Base-by-base conservation (phyloP, 148 eudicot genomes). In the Rhododendron henanense region DNA sequence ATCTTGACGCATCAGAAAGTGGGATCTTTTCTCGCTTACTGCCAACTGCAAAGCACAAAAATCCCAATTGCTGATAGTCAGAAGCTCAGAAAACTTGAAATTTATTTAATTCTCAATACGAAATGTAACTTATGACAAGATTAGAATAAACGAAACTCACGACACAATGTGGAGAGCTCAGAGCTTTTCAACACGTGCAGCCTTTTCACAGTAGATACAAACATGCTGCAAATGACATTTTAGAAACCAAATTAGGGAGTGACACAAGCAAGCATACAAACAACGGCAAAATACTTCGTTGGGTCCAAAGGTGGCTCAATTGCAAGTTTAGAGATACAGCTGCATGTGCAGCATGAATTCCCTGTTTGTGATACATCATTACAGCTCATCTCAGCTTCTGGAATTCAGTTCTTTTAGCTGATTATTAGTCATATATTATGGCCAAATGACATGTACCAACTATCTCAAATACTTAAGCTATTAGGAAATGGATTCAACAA, bases 171-270 rank as follows among this genome's bases (percentile, higher is more conserved):
- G 48, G 95, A 85, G 21, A 95, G 92, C 10, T 96, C 99, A 9
- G 97, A 94, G 89, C 92, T 96, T 88, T 92, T 96, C 89, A 95
- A 82, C 33, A 96, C 98, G 18, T 94, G 95, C 78, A 96, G 92
- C 89, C 99, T 94, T 94, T 95, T 96, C 84, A 94, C 98, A 14
- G 96, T 92, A 0, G 97, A 94, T 37, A 92, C 91, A 86, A 96
- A 96, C 97, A 95, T 95, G 89, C 99, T 96, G 94, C 90, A 90
- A 83, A 37, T 37, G 48, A 75, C 47, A 75, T 37, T 35, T 74
- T 39, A 75, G 39, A 10, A 75, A 75, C 1, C 48, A 35, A 71
- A 39, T 39, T 35, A 75, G 78, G 78, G 19, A 28, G 45, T 8
- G 19, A 75, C 10, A 37, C 19, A 7, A 75, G n/a, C 45, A 75